Evolutionary conservation across 148 eudicot genomes (phyloP).

Genomic region (Suaeda aralocaspica): DNA sequence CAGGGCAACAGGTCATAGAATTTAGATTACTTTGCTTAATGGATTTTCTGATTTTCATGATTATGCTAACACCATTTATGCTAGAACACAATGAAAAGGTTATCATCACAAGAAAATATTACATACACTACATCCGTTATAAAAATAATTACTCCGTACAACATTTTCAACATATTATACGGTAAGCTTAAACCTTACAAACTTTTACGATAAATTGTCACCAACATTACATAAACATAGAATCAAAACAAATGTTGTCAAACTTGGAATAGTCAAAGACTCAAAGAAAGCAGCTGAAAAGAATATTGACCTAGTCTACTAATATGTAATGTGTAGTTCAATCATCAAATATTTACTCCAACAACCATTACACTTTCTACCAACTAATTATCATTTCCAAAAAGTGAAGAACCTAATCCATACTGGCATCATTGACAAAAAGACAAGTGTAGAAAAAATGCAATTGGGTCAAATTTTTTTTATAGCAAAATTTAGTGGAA

Average conservation of each 20-base stretch:
- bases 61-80: not conserved
- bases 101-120: not conserved
- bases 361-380: slow-evolving; percentile 21
- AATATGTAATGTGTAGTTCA: not conserved
- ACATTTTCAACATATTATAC: too few species aligned
- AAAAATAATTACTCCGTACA: too few species aligned
- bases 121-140: not conserved
- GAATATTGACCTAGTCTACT: slow-evolving; percentile 16
- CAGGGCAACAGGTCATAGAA: too few species aligned
- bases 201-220: too few species aligned
- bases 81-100: not conserved
- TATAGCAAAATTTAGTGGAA: not conserved
- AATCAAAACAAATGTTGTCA: too few species aligned
- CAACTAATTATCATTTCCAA: not conserved
- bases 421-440: slow-evolving; percentile 4
- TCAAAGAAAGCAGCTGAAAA: slow-evolving; percentile 7
- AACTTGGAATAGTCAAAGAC: not conserved
- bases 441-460: not conserved
- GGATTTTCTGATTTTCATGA: too few species aligned
- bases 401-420: slow-evolving; percentile 8
- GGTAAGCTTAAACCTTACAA: too few species aligned
- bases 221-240: too few species aligned
- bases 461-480: not conserved
- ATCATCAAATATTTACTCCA: not conserved
- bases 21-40: too few species aligned